Evolutionary conservation across 75 land plant species (phyloP).

Genomic region (Cunninghamia lanceolata): DNA sequence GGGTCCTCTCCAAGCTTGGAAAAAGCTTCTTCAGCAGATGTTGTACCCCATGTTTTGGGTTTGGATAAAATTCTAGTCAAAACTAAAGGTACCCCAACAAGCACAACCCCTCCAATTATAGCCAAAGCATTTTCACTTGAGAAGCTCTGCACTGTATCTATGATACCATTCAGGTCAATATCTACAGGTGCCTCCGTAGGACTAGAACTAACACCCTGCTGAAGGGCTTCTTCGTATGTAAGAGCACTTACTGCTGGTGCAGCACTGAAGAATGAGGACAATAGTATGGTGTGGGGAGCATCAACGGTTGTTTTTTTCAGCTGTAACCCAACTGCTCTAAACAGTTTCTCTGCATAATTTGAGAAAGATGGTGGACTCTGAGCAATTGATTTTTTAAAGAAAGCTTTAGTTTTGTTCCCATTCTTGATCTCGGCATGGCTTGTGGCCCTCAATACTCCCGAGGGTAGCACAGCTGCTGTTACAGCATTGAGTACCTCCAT

Average conservation of each 20-base stretch:
- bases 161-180: constrained; percentile 31
- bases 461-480: constrained; percentile 26
- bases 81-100: constrained; percentile 60
- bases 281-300: constrained; percentile 21
- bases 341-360: background rate
- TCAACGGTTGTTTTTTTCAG: constrained; percentile 10
- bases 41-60: constrained; percentile 55
- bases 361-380: constrained; percentile 11
- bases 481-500: constrained; percentile 69
- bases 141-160: constrained; percentile 42
- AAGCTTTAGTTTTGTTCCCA: constrained; percentile 22
- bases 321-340: background rate
- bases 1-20: constrained; percentile 51
- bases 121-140: constrained; percentile 59
- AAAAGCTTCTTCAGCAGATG: constrained; percentile 67
- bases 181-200: constrained; percentile 11
- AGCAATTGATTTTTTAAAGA: constrained; percentile 3
- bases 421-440: constrained; percentile 16
- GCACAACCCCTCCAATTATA: constrained; percentile 47
- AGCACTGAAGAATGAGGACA: constrained; percentile 24
- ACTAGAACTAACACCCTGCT: constrained; percentile 23
- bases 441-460: constrained; percentile 18
- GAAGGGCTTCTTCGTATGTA: constrained; percentile 66
- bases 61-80: constrained; percentile 45
- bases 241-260: constrained; percentile 31